Evolutionary conservation across 1,284 basidiomycete genomes (phyloP), one percentile per base, ranked within the genome.

Genomic region (Sutorius eximius): DNA sequence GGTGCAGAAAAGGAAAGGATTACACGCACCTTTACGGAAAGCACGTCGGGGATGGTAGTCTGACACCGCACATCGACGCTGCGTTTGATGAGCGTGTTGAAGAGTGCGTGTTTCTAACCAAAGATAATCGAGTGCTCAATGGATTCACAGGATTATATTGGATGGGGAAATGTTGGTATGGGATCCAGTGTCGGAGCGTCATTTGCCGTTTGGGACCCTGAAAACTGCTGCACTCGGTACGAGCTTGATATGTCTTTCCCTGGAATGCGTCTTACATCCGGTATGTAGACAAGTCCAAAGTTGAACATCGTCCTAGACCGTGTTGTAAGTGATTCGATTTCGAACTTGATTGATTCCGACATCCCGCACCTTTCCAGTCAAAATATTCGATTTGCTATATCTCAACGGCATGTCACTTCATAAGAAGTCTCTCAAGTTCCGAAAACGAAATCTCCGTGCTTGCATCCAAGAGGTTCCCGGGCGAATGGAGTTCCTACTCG

Each of bases 151-250:
- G 48, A 86, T 95, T 61, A 92, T 98, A 43, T 74, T 98, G 16
- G 95, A 98, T 62, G 95, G 95, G 0, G 95, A 98, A 71, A 97
- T 98, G 95, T 75, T 98, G 41, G 95, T 95, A 3, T 97, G 91
- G 90, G 95, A 98, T 69, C 95, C 95, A 0, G 77, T 89, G 2
- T 85, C 91, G 0, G 87, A 90, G 59, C 83, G 89, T 42, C 91
- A 92, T 65, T 76, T 95, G 12, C 91, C 94, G 0, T 98, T 98
- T 61, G 95, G 95, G 1, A 90, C 86, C 0, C 75, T 98, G 48
- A 98, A 98, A 72, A 91, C 92, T 0, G 92, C 93, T 33, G 94
- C 93, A 2, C 74, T 87, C 9, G 87, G 91, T 92, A 59, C 51
- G 78, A 61, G 15, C 15, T 45, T 8, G 0, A 37, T 36, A 3